Evolutionary conservation across 1,284 basidiomycete genomes (phyloP).

Genomic region (Flammula alnicola): DNA sequence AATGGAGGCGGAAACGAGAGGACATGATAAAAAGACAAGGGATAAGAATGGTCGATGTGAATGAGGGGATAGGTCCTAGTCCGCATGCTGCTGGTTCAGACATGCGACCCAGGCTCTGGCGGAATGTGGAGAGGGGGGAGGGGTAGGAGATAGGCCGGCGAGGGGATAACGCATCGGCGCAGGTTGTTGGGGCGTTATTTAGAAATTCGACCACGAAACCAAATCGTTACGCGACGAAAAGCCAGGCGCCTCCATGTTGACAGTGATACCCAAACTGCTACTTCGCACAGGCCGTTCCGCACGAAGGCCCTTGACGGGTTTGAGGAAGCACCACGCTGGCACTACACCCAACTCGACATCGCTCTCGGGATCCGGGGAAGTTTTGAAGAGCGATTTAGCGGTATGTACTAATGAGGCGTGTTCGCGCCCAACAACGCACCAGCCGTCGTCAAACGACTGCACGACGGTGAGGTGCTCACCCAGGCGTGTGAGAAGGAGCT

Average conservation of each 20-base stretch:
- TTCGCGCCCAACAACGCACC: slow-evolving; percentile 72
- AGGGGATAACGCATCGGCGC: no score
- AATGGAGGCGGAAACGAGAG: not conserved
- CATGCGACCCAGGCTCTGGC: no score
- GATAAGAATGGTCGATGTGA: not conserved
- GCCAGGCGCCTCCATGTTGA: slow-evolving; percentile 50
- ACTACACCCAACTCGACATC: slow-evolving; percentile 67
- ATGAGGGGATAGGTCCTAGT: no score
- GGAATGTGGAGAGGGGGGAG: not conserved
- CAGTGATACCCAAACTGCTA: slow-evolving; percentile 62
- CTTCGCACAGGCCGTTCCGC: slow-evolving; percentile 67
- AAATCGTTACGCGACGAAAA: slow-evolving; percentile 49
- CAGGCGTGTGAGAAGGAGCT: slow-evolving; percentile 52
- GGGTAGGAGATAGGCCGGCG: not conserved
- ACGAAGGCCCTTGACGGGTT: slow-evolving; percentile 58
- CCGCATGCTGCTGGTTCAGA: no score
- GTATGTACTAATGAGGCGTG: slow-evolving; percentile 32
- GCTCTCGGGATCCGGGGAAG: slow-evolving; percentile 32
- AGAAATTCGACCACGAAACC: slow-evolving; percentile 75
- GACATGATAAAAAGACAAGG: not conserved
- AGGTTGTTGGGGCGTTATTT: no score
- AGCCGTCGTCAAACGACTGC: slow-evolving; percentile 72
- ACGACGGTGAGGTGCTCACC: slow-evolving; percentile 66
- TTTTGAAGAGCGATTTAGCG: slow-evolving; percentile 45
- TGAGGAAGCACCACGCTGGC: slow-evolving; percentile 74